Base-by-base conservation (phyloP, 768 basidiomycete species). In the Suillus alpinus region DNA sequence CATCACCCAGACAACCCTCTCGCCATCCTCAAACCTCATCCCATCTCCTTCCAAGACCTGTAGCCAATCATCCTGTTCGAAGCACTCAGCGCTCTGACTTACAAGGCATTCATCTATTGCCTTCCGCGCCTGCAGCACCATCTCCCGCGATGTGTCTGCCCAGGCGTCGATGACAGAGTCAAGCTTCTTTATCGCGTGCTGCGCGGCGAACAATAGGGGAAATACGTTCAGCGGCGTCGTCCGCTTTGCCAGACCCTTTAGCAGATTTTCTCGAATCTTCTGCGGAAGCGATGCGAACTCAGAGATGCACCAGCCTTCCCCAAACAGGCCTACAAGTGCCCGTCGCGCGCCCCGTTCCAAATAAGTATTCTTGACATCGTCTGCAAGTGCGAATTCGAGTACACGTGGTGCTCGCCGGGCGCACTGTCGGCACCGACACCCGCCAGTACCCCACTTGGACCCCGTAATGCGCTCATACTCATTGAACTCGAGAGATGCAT, bases 351-450 rank as follows among this genome's bases (percentile, higher is more conserved):
- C 88, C 5, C 86, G 79, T 43, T 91, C 88, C 4, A 98, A 82
- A 40, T 82, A 77, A 0, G 78, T 66, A 68, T 94, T 92, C 61
- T 84, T 81, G 10, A 96, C 89, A 68, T 97, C 96, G 9, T 90
- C 85, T 0, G 80, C 70, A 2, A 87, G 64, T 0, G 94, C 83
- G 57, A 98, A 98, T 64, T 90, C 88, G 68, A 95, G 88, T 2
- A 96, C 83, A 32, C 94, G 79, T 0, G 93, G 92, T 0, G 86
- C 86, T 10, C 95, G 83, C 9, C 88, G 80, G 0, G 91, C 85
- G 69, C 93, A 97, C 65, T 92, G 90, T 36, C 87, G 81, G 67
- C 95, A 96, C 43, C 88, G 81, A 71, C 93, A 95, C 1, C 92
- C 92, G 2, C 88, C 89, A 0, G 86, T 85, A 31, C 90, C 92